Percentiles rank a stretch among this genome's conserved stretches.
phyloP scores from a whole-genome alignment of 176 grass and related monocot genomes.

The Paspalum vaginatum region DNA sequence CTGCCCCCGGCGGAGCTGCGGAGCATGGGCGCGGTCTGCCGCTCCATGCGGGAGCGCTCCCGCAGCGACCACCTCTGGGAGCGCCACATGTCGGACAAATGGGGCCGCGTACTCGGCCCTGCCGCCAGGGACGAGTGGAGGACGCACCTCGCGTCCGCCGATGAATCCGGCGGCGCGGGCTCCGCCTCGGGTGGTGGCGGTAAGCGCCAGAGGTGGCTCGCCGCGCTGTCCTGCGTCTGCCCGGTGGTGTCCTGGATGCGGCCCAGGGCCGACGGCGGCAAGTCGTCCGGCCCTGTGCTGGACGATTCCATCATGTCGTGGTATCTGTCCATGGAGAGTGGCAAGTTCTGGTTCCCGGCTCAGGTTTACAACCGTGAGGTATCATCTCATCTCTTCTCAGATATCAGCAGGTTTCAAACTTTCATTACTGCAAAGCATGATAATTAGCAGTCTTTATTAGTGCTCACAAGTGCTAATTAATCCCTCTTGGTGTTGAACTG shows the following conservation, averaged over 20 bases:
- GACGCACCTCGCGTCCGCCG: constrained; percentile 56
- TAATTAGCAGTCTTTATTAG: constrained; percentile 13
- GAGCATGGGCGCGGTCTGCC: constrained; percentile 73
- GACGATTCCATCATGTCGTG: constrained; percentile 81
- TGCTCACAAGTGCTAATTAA: constrained; percentile 16
- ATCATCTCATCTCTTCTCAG: constrained; percentile 20
- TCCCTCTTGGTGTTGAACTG: constrained; percentile 24
- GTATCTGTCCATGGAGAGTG: constrained; percentile 80
- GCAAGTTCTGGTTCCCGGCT: constrained; percentile 90
- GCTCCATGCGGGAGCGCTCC: constrained; percentile 62
- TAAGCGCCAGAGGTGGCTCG: constrained; percentile 63
- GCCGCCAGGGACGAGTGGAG: constrained; percentile 63
- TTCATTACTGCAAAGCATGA: constrained; percentile 29
- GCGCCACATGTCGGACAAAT: constrained; percentile 80
- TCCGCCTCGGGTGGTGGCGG: constrained; percentile 19
- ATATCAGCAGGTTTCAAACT: constrained; percentile 18
- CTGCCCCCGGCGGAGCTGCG: constrained; percentile 67
- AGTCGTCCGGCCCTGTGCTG: constrained; percentile 37
- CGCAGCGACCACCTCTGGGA: constrained; percentile 84
- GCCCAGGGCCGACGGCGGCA: constrained; percentile 37
- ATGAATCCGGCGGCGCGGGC: constrained; percentile 4
- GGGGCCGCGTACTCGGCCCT: constrained; percentile 71
- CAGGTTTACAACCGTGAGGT: constrained; percentile 99
- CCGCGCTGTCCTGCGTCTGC: constrained; percentile 68
- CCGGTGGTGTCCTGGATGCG: constrained; percentile 85